phyloP scores from a whole-genome alignment of 2,329 filamentous ascomycete genomes.

The Cladobotryum mycophilum region DNA sequence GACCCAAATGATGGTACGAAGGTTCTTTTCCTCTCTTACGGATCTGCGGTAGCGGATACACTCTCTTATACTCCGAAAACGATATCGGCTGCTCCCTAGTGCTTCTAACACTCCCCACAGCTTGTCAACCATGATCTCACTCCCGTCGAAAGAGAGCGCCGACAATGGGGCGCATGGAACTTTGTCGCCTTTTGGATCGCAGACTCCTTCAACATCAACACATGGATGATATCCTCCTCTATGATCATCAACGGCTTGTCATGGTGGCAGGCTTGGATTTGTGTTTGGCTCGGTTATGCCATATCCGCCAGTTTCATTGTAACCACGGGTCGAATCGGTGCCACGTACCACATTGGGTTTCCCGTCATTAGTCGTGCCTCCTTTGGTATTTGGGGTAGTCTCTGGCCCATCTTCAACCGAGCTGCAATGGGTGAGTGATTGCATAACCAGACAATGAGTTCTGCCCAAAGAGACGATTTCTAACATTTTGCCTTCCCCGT shows the following conservation, averaged over 20 bases:
- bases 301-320: conserved; percentile 72
- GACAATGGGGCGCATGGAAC: conserved; percentile 82
- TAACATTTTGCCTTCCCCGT: not conserved
- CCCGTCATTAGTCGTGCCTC: conserved; percentile 71
- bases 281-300: conserved; percentile 79
- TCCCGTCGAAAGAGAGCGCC: conserved; percentile 68
- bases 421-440: conserved; percentile 60
- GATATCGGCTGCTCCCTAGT: not conserved
- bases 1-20: conserved; percentile 67
- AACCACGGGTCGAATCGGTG: conserved; percentile 74
- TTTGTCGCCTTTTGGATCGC: conserved; percentile 86
- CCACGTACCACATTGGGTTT: conserved; percentile 83
- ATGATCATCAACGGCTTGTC: conserved; percentile 73
- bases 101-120: conserved; percentile 27
- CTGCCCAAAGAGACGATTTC: not conserved
- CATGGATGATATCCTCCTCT: conserved; percentile 86
- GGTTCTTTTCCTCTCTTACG: not conserved
- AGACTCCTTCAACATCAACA: conserved; percentile 84
- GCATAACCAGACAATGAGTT: not conserved
- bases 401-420: conserved; percentile 86
- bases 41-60: not conserved
- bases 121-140: conserved; percentile 80
- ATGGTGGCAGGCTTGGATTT: conserved; percentile 91
- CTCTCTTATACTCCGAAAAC: not conserved
- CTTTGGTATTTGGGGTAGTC: conserved; percentile 82